Evolutionary conservation across 2,329 filamentous ascomycete species (phyloP), one percentile per base, ranked within the genome.

Genomic region (Drechslerella coelobrocha): DNA sequence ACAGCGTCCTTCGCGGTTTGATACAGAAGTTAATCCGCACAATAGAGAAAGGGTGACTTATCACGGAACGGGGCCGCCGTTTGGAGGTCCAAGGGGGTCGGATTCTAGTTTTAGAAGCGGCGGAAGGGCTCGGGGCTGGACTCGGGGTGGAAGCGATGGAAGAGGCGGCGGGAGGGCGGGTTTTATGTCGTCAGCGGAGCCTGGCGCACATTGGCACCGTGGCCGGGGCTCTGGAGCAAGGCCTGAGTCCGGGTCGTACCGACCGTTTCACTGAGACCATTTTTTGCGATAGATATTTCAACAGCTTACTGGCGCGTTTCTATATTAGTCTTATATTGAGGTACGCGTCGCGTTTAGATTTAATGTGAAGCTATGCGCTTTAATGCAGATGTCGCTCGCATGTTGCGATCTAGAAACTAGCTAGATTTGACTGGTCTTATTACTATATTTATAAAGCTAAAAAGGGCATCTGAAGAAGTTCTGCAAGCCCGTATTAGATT

Each of bases 221-320:
- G 34, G 41, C 2, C 26, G 50, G 26, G 39, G 26, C 23, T 45
- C 34, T 12, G 50, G 59, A 23, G n/a, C 29, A 9, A 47, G 39
- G 19, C 59, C 37, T 27, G 50, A 37, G 6, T 55, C 53, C 19
- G 50, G 55, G 29, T 54, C 60, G 17, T 61, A 53, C 29, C 29
- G 12, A 31, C 29, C 29, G 29, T 31, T 31, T 12, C 29, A 12
- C 6, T 23, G 52, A 61, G 47, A 34, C 47, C 12, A 17, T 23
- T 29, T 52, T 43, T 41, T 31, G 24, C 45, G 31, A 52, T n/a
- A 7, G 19, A n/a, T 12, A 31, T 31, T 12, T 31, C 29, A 31
- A 12, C n/a, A n/a, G 24, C 34, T 45, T 50, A 23, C 45, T 50
- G 23, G 39, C 39, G 6, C n/a, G 39, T n/a, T 43, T 43, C 19